These are phyloP conservation scores for Rhipidocladum racemiflorum DNA, from an alignment of 176 grass and related monocot species.

Conservation along the genomic window DNA sequence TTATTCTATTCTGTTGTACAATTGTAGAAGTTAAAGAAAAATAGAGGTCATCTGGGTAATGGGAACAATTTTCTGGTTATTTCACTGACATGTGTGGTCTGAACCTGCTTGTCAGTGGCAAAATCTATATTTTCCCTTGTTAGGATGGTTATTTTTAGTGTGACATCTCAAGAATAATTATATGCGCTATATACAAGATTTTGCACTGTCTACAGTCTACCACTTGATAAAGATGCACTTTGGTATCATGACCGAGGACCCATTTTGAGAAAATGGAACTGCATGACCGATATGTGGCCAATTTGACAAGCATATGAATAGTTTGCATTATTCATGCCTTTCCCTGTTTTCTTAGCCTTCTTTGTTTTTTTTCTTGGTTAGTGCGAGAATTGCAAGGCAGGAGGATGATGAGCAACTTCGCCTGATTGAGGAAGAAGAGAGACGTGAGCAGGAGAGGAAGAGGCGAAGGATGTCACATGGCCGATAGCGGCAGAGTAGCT, in stretches of 20 bases:
- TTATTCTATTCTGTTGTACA: not conserved
- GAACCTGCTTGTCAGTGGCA: not conserved
- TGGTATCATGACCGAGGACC: not conserved
- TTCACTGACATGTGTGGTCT: not conserved
- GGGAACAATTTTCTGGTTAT: not conserved
- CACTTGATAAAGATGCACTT: not conserved
- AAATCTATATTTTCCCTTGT: not conserved
- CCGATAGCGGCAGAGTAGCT: conserved; percentile 3
- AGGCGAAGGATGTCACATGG: conserved; percentile 47
- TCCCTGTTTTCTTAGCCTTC: not conserved
- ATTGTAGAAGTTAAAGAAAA: not conserved
- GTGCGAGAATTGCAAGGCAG: conserved; percentile 66
- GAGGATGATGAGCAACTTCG: conserved; percentile 91
- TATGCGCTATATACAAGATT: not conserved
- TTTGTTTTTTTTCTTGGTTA: conserved; percentile 25
- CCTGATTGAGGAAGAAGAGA: conserved; percentile 90
- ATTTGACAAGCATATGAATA: not conserved
- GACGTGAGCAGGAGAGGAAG: conserved; percentile 58
- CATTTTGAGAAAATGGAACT: not conserved
- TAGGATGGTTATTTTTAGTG: not conserved
- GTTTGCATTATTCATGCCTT: not conserved
- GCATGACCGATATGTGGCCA: not conserved
- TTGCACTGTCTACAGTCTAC: not conserved
- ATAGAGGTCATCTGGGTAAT: not conserved
- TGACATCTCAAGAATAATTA: not conserved